Conservation (phyloP, 225 moss, liverwort and hornwort species). For the Anthoceros angustus region DNA sequence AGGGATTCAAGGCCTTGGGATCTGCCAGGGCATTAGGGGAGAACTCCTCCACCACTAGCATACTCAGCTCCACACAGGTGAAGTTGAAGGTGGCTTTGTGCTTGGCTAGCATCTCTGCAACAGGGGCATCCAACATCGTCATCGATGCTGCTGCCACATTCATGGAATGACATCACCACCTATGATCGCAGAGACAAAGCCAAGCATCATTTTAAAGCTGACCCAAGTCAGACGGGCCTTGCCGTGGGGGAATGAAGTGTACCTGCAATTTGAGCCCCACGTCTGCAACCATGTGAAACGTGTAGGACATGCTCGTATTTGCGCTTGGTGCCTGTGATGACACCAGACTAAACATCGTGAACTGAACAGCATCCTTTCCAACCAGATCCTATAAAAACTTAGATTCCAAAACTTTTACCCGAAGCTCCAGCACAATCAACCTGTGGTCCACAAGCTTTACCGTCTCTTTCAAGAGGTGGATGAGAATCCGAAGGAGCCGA, state of each 20-base stretch:
- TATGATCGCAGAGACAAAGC: conserved; percentile 7
- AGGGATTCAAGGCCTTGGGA: conserved; percentile 77
- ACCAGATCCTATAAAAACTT: no score
- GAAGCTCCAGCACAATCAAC: no score
- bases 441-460: no score
- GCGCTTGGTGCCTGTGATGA: no score
- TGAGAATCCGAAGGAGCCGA: no score
- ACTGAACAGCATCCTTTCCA: no score
- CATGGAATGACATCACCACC: conserved; percentile 91
- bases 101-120: conserved; percentile 63
- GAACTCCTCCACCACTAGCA: conserved; percentile 33
- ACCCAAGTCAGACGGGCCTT: background rate
- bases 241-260: background rate
- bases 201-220: background rate
- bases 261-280: conserved; percentile 31
- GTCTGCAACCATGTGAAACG: conserved; percentile 31
- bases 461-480: no score
- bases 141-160: conserved; percentile 36
- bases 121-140: conserved; percentile 42
- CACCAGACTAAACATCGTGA: no score
- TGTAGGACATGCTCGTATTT: no score
- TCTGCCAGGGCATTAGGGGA: conserved; percentile 71
- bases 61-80: conserved; percentile 77
- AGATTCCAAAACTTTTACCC: no score
- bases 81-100: conserved; percentile 75